Conservation (phyloP, 2,329 filamentous ascomycete genomes). For the Akanthomyces uredinophilus region DNA sequence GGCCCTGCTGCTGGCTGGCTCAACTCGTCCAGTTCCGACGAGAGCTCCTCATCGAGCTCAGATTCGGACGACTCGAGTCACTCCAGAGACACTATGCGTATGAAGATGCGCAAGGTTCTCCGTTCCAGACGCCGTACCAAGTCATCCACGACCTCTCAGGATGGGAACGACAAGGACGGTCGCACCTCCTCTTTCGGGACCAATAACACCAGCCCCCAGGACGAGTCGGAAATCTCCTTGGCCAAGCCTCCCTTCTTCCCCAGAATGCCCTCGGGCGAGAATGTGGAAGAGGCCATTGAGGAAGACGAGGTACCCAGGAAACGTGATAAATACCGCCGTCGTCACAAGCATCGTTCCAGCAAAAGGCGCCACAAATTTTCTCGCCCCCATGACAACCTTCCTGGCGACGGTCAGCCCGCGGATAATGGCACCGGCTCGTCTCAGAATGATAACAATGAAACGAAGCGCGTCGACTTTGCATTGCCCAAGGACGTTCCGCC, state of each 20-base stretch:
- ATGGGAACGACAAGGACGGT: constrained; percentile 39
- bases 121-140: constrained; percentile 67
- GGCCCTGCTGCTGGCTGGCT: constrained; percentile 79
- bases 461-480: constrained; percentile 57
- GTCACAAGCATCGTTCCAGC: constrained; percentile 34
- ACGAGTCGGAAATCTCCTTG: constrained; percentile 38
- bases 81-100: constrained; percentile 60
- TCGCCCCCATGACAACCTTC: constrained; percentile 25
- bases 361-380: constrained; percentile 23
- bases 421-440: constrained; percentile 23
- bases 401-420: constrained; percentile 25
- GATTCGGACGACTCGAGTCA: constrained; percentile 62
- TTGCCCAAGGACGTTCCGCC: constrained; percentile 21
- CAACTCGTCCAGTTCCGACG: constrained; percentile 60
- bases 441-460: constrained; percentile 32
- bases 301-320: constrained; percentile 35
- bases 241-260: constrained; percentile 33
- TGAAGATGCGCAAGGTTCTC: constrained; percentile 71
- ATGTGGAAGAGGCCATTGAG: constrained; percentile 40
- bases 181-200: constrained; percentile 40
- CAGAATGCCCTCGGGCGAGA: constrained; percentile 29
- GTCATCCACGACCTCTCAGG: constrained; percentile 66
- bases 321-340: constrained; percentile 32
- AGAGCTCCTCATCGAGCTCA: constrained; percentile 55
- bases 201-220: constrained; percentile 27